phyloP scores from a whole-genome alignment of 2,329 filamentous ascomycete genomes.

The Aspergillus neoniger region DNA sequence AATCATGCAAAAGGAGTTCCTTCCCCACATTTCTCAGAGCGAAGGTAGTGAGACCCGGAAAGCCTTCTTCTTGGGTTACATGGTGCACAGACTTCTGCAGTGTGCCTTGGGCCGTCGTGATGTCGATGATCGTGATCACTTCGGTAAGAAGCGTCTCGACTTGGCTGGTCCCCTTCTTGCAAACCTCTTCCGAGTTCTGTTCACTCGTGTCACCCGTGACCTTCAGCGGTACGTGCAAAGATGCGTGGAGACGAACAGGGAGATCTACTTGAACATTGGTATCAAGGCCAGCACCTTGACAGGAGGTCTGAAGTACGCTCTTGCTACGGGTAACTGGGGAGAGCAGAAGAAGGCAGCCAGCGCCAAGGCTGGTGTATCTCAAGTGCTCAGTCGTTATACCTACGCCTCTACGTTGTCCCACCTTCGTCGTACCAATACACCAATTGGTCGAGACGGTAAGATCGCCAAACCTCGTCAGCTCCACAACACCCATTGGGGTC shows the following conservation, averaged over 20 bases:
- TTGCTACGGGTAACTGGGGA: conserved; percentile 98
- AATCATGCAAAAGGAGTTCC: conserved; percentile 92
- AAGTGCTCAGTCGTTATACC: conserved; percentile 96
- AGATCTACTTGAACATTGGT: conserved; percentile 88
- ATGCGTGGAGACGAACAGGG: conserved; percentile 83
- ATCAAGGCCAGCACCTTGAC: conserved; percentile 90
- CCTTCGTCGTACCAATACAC: conserved; percentile 94
- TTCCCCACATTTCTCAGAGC: conserved; percentile 93
- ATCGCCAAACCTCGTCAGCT: conserved; percentile 96
- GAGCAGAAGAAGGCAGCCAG: conserved; percentile 98
- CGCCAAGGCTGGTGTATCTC: conserved; percentile 93
- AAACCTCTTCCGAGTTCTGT: conserved; percentile 92
- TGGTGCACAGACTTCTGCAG: conserved; percentile 94
- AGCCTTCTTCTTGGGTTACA: conserved; percentile 97
- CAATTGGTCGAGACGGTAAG: conserved; percentile 96
- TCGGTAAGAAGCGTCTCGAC: conserved; percentile 97
- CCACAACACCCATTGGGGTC: conserved; percentile 97
- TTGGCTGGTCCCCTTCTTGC: conserved; percentile 90
- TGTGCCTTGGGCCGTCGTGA: conserved; percentile 90
- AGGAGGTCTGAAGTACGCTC: conserved; percentile 91
- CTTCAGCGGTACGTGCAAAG: conserved; percentile 88
- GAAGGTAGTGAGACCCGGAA: conserved; percentile 95
- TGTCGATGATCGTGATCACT: conserved; percentile 96
- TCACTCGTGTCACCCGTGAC: conserved; percentile 87
- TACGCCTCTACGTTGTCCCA: conserved; percentile 96